phyloP scores from a whole-genome alignment of 192 early-diverging fungal genomes.

The Rhizophagus sp. region DNA sequence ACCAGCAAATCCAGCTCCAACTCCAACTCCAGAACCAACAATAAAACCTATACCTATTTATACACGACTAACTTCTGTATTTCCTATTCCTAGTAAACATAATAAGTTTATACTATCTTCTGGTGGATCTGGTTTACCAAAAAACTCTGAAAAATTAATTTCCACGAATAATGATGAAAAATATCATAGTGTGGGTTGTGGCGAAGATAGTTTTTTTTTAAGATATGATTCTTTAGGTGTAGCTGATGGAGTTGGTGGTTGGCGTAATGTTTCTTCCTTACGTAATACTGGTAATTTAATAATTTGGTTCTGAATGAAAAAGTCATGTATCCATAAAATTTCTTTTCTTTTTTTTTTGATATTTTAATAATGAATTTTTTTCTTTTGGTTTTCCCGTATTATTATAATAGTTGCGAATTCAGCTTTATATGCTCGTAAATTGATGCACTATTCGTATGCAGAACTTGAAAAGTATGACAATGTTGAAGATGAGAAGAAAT shows the following conservation, averaged over 20 bases:
- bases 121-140: slow-evolving; percentile 55
- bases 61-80: neutral
- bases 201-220: slow-evolving; percentile 94
- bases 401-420: slow-evolving; percentile 76
- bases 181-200: slow-evolving; percentile 70
- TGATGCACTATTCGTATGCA: slow-evolving; percentile 90
- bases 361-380: neutral
- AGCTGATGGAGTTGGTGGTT: slow-evolving; percentile 95
- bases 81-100: neutral
- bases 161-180: slow-evolving; percentile 44
- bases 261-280: slow-evolving; percentile 47
- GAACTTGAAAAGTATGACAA: slow-evolving; percentile 89
- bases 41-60: neutral
- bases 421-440: slow-evolving; percentile 84
- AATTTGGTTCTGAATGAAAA: neutral
- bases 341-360: neutral
- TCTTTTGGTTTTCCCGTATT: neutral
- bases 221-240: slow-evolving; percentile 88
- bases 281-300: slow-evolving; percentile 20
- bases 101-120: slow-evolving; percentile 47
- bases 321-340: neutral
- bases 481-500: slow-evolving; percentile 75
- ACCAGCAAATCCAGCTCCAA: neutral
- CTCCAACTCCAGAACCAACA: too few species aligned
- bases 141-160: slow-evolving; percentile 39